Base-by-base conservation (phyloP, 73 alveolate genomes). In the Paramecium tetraurelia region DNA sequence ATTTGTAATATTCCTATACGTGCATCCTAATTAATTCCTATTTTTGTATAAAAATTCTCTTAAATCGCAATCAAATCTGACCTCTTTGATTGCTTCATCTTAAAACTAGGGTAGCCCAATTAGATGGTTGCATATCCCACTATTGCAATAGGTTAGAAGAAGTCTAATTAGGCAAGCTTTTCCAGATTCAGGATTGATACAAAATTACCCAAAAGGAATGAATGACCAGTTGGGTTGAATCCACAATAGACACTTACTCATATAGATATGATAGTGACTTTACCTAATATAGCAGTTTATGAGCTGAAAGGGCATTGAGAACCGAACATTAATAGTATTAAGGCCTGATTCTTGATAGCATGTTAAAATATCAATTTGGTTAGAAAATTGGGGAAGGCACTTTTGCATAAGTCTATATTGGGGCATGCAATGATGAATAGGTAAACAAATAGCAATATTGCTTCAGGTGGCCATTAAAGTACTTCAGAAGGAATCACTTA, bases 201-300 rank as follows among this genome's bases (percentile, higher is more conserved):
- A 2, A 93, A 33, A 57, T 93, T 93, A 33, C 96, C 95, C 58
- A 93, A 36, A 53, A 92, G 95, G 18, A 93, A 86, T 38, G 95
- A 92, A 20, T 21, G 76, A 14, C 95, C 95, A 16, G 96, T 93
- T 11, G 95, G 96, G 75, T 93, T 95, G 43, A 93, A 93, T 9
- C 96, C 96, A 50, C 95, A 84, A 41, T 93, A 93, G 7, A 86
- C 94, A 24, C 85, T 35, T 7, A 76, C 90, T 80, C 21, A 9
- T 33, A 80, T 46, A 5, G 76, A 76, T 43, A 80, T 80, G n/a
- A 0, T 27, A 24, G 29, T 2, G 7, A 58, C 48, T 12, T 80
- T 22, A 58, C 20, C 46, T 80, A 44, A 80, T 80, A 80, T 18
- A 80, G 57, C 7, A 80, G 76, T 80, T 27, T 22, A 9, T 76